These are phyloP conservation scores for Corylus heterophylla DNA, from an alignment of 306 rosid species.

Conservation along the genomic window DNA sequence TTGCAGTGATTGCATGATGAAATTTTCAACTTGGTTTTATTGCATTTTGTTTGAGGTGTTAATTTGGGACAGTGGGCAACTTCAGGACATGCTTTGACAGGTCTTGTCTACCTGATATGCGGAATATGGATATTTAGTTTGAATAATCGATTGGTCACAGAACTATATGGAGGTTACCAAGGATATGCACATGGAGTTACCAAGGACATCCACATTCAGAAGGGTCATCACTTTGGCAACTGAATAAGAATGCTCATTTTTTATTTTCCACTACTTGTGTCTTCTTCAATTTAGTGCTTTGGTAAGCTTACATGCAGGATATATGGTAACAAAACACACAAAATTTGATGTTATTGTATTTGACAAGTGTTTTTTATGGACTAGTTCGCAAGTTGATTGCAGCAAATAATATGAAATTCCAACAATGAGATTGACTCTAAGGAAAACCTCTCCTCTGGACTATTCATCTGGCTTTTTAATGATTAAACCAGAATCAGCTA, in stretches of 20 bases:
- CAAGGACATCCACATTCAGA: slow-evolving; percentile 6
- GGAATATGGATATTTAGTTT: slow-evolving; percentile 12
- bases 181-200: slow-evolving; percentile 11
- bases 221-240: slow-evolving; percentile 6
- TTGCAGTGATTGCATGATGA: slow-evolving; percentile 19
- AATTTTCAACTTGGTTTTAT: slow-evolving; percentile 21
- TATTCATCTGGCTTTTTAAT: neutral
- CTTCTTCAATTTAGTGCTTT: neutral
- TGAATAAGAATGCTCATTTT: slow-evolving; percentile 3
- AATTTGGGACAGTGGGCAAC: slow-evolving; percentile 20
- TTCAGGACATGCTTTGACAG: slow-evolving; percentile 17
- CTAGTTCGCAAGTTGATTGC: neutral
- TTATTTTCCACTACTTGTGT: neutral
- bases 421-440: neutral
- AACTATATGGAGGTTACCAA: slow-evolving; percentile 11
- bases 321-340: neutral
- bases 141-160: slow-evolving; percentile 3
- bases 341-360: neutral
- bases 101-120: neutral
- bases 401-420: neutral
- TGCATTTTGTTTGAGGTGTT: slow-evolving; percentile 17
- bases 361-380: neutral
- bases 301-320: neutral
- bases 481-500: neutral
- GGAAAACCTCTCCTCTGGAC: slow-evolving; percentile 2